A percentile compares a stretch with the other conserved stretches of the same genome.
Conservation (phyloP, 2,329 filamentous ascomycete genomes). For the Fusarium oligoseptatum region DNA sequence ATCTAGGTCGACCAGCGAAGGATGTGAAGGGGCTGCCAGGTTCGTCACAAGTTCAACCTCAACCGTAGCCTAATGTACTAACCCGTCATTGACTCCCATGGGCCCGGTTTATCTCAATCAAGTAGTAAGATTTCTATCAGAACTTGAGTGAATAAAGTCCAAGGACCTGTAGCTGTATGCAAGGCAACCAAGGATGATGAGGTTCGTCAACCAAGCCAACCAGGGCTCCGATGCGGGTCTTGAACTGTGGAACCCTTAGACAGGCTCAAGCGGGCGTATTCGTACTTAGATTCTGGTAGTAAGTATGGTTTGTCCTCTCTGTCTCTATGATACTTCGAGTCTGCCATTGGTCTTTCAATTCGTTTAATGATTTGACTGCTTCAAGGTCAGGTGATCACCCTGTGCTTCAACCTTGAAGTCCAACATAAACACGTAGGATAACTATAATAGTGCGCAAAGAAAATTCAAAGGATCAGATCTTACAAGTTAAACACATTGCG, state of each 20-base stretch:
- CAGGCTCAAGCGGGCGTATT: neutral
- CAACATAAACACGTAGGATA: neutral
- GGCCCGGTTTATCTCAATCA: neutral
- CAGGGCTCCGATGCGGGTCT: neutral
- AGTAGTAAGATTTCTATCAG: neutral
- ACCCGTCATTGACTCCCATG: neutral
- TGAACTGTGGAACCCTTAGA: neutral
- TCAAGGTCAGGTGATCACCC: neutral
- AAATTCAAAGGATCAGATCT: neutral
- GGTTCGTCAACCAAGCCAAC: neutral
- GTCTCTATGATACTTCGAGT: neutral
- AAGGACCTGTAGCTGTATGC: neutral
- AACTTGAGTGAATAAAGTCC: neutral
- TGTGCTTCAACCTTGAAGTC: neutral
- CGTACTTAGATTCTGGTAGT: neutral
- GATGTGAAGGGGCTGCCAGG: neutral
- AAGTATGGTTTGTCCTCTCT: neutral
- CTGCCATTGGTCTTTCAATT: neutral
- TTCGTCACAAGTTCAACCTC: neutral
- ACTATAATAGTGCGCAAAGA: neutral
- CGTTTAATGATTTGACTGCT: neutral
- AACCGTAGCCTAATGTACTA: neutral
- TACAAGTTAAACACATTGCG: neutral
- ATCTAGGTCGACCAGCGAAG: neutral
- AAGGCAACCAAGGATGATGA: neutral